Evolutionary conservation across 176 grass and related monocot species (phyloP), one percentile per base, ranked within the genome.

Genomic region (Oryza meyeriana): DNA sequence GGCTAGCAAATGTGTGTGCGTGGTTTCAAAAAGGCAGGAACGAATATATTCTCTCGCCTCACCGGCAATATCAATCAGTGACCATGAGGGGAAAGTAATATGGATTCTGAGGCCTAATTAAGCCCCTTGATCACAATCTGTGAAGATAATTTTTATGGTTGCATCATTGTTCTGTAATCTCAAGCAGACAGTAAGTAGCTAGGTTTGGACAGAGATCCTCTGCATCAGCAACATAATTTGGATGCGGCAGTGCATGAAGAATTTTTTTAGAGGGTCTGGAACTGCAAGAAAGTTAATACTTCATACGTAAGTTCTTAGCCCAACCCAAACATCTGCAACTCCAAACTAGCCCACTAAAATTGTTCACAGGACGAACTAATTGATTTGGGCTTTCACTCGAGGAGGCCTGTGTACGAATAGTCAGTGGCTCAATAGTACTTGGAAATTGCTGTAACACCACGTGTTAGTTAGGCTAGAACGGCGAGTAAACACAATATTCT

Each of bases 1-100:
- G 58, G 35, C 75, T 44, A 11, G 57, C 66, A 72, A 65, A 36
- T 78, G 83, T 71, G 64, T 71, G 64, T 69, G 62, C 10, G 58
- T 33, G 64, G 16, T 79, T 66, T 69, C 70, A 59, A 52, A 86
- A 90, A 40, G 47, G 48, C 35, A 66, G 32, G 14, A 69, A 45
- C 11, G 88, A 90, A 90, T 90, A 86, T 28, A 82, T 86, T 90
- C 88, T 66, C 62, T 64, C 38, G n/a, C 85, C 77, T 64, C 73
- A 16, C 29, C 83, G 22, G 73, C 88, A 61, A 25, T 59, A 59
- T 63, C 27, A 52, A 50, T 66, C 42, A 82, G n/a, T n/a, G 36
- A 67, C 73, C 61, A 0, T 12, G 34, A 28, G 18, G 44, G 47
- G 5, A 2, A 41, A 74, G 2, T 58, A 2, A 58, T 58, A 24